Percentiles rank a stretch among this genome's conserved stretches.
Conservation (phyloP, 768 basidiomycete species). For the Russula earlei region DNA sequence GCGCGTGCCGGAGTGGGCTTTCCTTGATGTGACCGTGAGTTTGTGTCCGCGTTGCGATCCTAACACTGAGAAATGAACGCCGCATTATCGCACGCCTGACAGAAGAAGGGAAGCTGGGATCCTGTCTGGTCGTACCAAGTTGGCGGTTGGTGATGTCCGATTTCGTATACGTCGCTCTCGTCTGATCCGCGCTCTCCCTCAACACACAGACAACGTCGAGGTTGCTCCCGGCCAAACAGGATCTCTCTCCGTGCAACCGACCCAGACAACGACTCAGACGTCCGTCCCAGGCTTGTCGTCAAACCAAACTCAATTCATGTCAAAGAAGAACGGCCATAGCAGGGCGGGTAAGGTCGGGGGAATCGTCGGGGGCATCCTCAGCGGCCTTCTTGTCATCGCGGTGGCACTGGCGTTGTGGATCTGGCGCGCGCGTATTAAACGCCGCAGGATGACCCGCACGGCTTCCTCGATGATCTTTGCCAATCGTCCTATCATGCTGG, state of each 20-base stretch:
- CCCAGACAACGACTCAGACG: not conserved
- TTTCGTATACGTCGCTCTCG: too few relatives aligned
- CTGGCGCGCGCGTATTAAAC: slow-evolving; percentile 8
- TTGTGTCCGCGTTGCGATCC: not conserved
- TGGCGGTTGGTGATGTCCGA: not conserved
- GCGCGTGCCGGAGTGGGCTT: slow-evolving; percentile 6
- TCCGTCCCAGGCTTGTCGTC: not conserved
- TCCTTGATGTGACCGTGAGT: slow-evolving; percentile 8
- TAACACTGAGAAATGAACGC: too few relatives aligned
- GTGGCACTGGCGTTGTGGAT: not conserved
- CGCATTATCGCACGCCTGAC: too few relatives aligned
- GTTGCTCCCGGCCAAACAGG: not conserved
- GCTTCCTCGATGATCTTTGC: not conserved
- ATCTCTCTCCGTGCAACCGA: not conserved
- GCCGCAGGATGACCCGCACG: not conserved
- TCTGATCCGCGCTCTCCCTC: not conserved
- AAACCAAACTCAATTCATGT: not conserved
- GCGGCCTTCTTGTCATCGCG: not conserved
- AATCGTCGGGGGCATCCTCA: not conserved
- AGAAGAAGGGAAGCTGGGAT: not conserved
- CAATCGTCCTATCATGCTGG: not conserved
- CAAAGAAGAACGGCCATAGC: too few relatives aligned
- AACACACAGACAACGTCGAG: not conserved
- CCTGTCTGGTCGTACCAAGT: not conserved
- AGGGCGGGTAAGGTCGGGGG: not conserved